These are phyloP conservation scores for Neofusicoccum parvum DNA, from an alignment of 2,329 filamentous ascomycete species.

Conservation along the genomic window DNA sequence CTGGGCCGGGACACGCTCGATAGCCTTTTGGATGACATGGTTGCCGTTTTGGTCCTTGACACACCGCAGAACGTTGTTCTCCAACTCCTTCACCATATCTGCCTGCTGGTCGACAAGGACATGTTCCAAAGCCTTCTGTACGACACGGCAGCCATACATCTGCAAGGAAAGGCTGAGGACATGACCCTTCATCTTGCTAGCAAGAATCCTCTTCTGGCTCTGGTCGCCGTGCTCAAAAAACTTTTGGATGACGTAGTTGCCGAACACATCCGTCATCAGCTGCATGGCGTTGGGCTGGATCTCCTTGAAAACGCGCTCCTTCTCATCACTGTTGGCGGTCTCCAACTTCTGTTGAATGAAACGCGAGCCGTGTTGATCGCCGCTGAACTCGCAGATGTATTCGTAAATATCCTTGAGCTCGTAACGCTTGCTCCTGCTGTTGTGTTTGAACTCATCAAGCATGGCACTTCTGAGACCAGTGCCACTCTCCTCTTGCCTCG, in stretches of 20 bases:
- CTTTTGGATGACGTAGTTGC: conserved; percentile 98
- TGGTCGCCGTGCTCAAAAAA: conserved; percentile 96
- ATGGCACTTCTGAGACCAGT: conserved; percentile 69
- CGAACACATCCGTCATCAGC: conserved; percentile 94
- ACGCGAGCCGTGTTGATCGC: conserved; percentile 91
- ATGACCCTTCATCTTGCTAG: conserved; percentile 83
- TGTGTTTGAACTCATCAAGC: conserved; percentile 78
- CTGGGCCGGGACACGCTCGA: conserved; percentile 75
- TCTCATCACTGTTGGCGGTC: conserved; percentile 92
- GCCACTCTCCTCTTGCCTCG: conserved; percentile 60
- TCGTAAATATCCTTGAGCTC: conserved; percentile 88
- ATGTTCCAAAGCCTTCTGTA: conserved; percentile 93
- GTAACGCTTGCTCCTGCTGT: conserved; percentile 73
- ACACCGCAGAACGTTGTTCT: conserved; percentile 72
- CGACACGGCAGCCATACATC: conserved; percentile 92
- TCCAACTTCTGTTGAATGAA: conserved; percentile 95
- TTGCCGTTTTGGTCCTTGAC: conserved; percentile 91
- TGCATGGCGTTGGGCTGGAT: conserved; percentile 82
- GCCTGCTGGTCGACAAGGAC: conserved; percentile 91
- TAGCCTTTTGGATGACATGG: conserved; percentile 93
- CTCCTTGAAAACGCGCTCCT: conserved; percentile 85
- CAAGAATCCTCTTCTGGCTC: conserved; percentile 84
- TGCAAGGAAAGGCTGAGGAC: conserved; percentile 78
- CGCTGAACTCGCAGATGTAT: conserved; percentile 90
- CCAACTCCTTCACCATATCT: conserved; percentile 78